These are phyloP conservation scores for Suillus weaverae DNA, from an alignment of 768 basidiomycete species.

Conservation along the genomic window DNA sequence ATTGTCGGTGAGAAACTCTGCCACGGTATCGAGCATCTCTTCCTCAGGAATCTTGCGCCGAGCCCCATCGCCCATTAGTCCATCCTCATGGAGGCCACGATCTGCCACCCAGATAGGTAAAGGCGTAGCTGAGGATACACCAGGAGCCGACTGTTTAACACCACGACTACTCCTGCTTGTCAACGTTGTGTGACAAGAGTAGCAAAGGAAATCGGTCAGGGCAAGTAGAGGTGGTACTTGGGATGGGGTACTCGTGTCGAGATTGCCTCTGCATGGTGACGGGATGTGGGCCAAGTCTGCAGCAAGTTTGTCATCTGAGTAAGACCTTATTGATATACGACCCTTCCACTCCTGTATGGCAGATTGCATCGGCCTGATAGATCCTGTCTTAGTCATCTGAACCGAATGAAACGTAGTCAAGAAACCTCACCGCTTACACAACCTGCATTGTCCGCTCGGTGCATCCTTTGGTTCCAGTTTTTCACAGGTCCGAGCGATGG, in stretches of 20 bases:
- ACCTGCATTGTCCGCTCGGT: conserved; percentile 48
- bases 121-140: conserved; percentile 17
- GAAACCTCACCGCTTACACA: conserved; percentile 61
- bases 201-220: conserved; percentile 51
- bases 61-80: conserved; percentile 24
- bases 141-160: conserved; percentile 17
- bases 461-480: conserved; percentile 71
- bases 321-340: conserved; percentile 68
- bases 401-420: not conserved
- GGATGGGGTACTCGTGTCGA: not conserved
- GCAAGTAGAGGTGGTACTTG: conserved; percentile 14
- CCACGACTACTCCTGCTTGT: conserved; percentile 57
- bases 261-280: not conserved
- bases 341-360: conserved; percentile 74
- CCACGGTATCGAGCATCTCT: conserved; percentile 40
- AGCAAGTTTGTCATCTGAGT: conserved; percentile 18
- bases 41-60: conserved; percentile 29
- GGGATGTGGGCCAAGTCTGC: conserved; percentile 17
- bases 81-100: not conserved
- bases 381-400: conserved; percentile 1
- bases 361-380: conserved; percentile 57
- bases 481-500: conserved; percentile 76
- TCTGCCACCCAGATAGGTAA: conserved; percentile 36
- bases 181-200: conserved; percentile 60
- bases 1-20: conserved; percentile 39